phyloP scores from a whole-genome alignment of 2,329 filamentous ascomycete species.

The Aspergillus spinulosporus region DNA sequence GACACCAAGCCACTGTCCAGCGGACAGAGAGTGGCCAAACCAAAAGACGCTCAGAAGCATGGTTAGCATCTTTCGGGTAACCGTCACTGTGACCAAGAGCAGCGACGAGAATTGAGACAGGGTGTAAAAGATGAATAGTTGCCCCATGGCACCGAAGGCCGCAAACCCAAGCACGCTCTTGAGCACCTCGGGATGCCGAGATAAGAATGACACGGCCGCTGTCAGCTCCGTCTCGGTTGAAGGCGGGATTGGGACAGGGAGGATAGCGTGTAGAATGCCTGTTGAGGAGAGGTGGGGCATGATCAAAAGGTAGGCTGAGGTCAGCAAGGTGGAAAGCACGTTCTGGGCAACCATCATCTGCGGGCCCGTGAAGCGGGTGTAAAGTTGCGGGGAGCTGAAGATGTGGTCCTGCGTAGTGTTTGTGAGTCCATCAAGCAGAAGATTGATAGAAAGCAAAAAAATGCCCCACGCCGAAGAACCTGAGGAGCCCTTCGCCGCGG shows the following conservation, averaged over 20 bases:
- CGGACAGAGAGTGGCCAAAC: conserved; percentile 82
- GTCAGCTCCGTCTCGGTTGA: conserved; percentile 72
- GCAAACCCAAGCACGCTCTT: conserved; percentile 88
- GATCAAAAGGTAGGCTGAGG: conserved; percentile 70
- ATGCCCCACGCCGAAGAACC: conserved; percentile 70
- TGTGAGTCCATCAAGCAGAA: conserved; percentile 92
- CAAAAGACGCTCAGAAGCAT: conserved; percentile 96
- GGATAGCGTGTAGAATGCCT: conserved; percentile 63
- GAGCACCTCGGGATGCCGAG: conserved; percentile 75
- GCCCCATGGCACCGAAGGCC: conserved; percentile 84
- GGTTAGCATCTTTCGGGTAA: conserved; percentile 98
- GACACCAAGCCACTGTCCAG: conserved; percentile 94
- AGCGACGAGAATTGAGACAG: conserved; percentile 89
- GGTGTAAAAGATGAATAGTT: conserved; percentile 98
- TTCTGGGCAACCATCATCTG: conserved; percentile 99
- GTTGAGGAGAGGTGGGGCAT: conserved; percentile 77
- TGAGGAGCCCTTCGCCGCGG: conserved; percentile 52
- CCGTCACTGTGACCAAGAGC: conserved; percentile 91
- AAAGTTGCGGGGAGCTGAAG: conserved; percentile 64
- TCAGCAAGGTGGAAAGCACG: conserved; percentile 77
- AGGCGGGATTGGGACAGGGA: conserved; percentile 59
- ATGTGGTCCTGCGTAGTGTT: conserved; percentile 97
- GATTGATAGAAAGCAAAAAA: conserved; percentile 79
- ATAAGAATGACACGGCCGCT: conserved; percentile 79
- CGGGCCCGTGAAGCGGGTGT: conserved; percentile 79